Conservation (phyloP, 2,329 filamentous ascomycete species). For the Fusarium paranaense region DNA sequence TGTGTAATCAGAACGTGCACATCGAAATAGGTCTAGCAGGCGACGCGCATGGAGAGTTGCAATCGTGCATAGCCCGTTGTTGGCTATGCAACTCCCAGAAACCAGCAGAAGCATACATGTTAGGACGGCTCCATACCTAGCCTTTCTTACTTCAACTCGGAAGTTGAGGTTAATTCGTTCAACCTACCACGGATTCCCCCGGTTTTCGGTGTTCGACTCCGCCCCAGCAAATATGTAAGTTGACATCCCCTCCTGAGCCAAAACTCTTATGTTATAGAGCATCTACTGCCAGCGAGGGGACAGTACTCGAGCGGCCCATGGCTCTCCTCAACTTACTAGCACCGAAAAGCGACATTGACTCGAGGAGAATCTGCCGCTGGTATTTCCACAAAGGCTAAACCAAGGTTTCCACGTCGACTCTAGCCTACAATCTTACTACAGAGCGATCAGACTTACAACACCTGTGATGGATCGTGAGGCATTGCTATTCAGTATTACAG, state of each 20-base stretch:
- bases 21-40: neutral
- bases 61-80: neutral
- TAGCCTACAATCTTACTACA: neutral
- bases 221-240: neutral
- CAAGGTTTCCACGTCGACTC: neutral
- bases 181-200: neutral
- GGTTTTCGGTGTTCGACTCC: neutral
- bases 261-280: neutral
- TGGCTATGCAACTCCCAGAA: neutral
- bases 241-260: neutral
- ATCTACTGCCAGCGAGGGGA: neutral
- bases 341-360: neutral
- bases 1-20: neutral
- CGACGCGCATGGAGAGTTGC: neutral
- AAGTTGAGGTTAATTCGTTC: neutral
- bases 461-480: neutral
- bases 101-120: neutral
- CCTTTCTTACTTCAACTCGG: neutral
- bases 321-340: neutral
- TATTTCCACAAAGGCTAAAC: conserved; percentile 7
- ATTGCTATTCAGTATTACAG: neutral
- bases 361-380: neutral
- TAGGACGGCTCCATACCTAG: neutral
- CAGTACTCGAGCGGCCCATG: neutral
- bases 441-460: neutral